Evolutionary conservation across 2,329 filamentous ascomycete species (phyloP).

Genomic region (Aspergillus luchuensis): DNA sequence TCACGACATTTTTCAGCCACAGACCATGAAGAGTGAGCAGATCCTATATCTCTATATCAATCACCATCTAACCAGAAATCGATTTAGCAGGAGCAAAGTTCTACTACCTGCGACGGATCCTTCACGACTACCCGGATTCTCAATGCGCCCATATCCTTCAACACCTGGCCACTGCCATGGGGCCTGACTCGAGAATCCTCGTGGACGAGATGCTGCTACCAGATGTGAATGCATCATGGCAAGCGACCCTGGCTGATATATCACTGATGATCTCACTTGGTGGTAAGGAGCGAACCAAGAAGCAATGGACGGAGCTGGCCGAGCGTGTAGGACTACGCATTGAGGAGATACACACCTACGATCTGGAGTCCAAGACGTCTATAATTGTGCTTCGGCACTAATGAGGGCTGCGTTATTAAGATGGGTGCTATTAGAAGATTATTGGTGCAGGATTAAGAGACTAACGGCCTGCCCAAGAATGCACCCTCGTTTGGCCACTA

Average conservation of each 20-base stretch:
- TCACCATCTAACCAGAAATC: too few relatives aligned
- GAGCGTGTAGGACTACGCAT: not conserved
- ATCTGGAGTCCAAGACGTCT: too few relatives aligned
- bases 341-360: too few relatives aligned
- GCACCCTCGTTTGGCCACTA: too few relatives aligned
- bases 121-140: slow-evolving; percentile 33
- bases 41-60: too few relatives aligned
- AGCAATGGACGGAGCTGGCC: slow-evolving; percentile 6
- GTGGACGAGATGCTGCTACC: slow-evolving; percentile 51
- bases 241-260: slow-evolving; percentile 21
- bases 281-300: slow-evolving; percentile 1
- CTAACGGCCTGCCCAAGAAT: too few relatives aligned
- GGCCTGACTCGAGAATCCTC: slow-evolving; percentile 38
- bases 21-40: slow-evolving; percentile 28
- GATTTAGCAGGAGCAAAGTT: slow-evolving; percentile 25
- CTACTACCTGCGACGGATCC: slow-evolving; percentile 33
- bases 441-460: too few relatives aligned
- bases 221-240: slow-evolving; percentile 26
- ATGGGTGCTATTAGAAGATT: too few relatives aligned
- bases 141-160: slow-evolving; percentile 33
- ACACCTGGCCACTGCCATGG: slow-evolving; percentile 25
- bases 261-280: slow-evolving; percentile 22
- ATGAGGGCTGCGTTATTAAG: too few relatives aligned
- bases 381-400: too few relatives aligned
- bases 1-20: slow-evolving; percentile 11